A percentile compares a stretch with the other conserved stretches of the same genome.
Evolutionary conservation across 208 protist species (phyloP).

Genomic region (Crithidia brevicula): DNA sequence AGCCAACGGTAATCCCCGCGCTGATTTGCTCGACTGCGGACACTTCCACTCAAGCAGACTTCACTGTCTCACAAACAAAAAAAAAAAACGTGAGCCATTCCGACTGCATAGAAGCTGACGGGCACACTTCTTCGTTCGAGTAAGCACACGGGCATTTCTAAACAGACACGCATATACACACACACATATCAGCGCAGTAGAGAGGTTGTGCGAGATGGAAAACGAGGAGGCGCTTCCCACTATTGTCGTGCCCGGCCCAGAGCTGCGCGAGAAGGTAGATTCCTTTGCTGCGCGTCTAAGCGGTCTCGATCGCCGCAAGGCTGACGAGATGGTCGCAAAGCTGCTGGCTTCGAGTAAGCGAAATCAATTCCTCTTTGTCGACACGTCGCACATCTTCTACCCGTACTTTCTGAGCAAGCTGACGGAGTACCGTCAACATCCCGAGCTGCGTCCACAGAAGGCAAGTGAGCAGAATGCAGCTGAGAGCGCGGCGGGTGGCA

Average conservation of each 20-base stretch:
- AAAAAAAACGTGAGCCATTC: too few species aligned
- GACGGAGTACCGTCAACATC: conserved; percentile 79
- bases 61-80: too few species aligned
- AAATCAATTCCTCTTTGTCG: conserved; percentile 82
- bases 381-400: conserved; percentile 89
- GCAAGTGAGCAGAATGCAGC: conserved; percentile 21
- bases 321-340: conserved; percentile 85
- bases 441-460: conserved; percentile 64
- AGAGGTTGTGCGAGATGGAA: conserved; percentile 27
- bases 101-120: too few species aligned
- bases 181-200: neutral
- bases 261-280: conserved; percentile 81
- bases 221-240: conserved; percentile 63
- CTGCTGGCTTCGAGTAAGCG: conserved; percentile 73
- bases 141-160: neutral
- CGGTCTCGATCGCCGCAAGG: conserved; percentile 67
- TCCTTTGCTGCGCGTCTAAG: conserved; percentile 74
- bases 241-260: conserved; percentile 83
- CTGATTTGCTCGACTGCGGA: too few species aligned
- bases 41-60: too few species aligned
- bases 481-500: conserved; percentile 22
- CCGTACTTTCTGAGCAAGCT: conserved; percentile 89
- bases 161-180: neutral
- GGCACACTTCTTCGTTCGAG: too few species aligned
- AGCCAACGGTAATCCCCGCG: too few species aligned